Evolutionary conservation across 1,284 basidiomycete genomes (phyloP).

Genomic region (Apiotrichum veenhuisii): DNA sequence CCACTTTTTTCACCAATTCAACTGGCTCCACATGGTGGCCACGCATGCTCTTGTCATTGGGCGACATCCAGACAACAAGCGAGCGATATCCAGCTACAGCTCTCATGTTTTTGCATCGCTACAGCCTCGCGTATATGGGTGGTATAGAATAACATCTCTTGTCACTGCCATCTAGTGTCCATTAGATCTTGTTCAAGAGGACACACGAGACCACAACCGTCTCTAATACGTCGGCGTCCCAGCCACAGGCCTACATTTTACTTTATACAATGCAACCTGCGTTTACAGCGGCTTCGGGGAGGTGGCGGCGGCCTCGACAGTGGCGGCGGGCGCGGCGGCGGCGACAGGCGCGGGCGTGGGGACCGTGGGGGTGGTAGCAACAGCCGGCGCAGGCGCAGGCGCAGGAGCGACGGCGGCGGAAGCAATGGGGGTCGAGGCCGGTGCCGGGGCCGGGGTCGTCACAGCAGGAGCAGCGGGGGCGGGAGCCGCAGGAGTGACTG

Average conservation of each 20-base stretch:
- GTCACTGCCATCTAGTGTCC: not conserved
- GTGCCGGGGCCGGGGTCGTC: slow-evolving; percentile 11
- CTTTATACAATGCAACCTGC: not conserved
- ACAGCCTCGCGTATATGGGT: not conserved
- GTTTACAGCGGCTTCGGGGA: not conserved
- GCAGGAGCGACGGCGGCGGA: slow-evolving; percentile 12
- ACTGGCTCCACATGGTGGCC: not conserved
- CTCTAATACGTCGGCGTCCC: not conserved
- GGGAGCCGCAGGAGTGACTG: slow-evolving; percentile 3
- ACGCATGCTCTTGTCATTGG: not conserved
- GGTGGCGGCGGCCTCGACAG: not conserved
- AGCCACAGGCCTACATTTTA: not conserved
- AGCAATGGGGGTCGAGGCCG: slow-evolving; percentile 15
- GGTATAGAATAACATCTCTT: not conserved
- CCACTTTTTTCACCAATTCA: not conserved
- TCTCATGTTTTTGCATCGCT: too few relatives aligned
- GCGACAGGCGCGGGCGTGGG: not conserved
- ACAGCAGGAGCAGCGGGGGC: slow-evolving; percentile 9
- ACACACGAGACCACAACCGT: not conserved
- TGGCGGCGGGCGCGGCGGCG: not conserved
- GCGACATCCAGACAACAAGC: not conserved
- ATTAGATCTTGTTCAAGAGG: not conserved
- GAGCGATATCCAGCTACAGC: not conserved
- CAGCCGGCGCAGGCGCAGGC: slow-evolving; percentile 13
- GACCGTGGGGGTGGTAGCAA: slow-evolving; percentile 18